Percentiles rank a stretch among this genome's conserved stretches.
These are phyloP conservation scores for Agastache rugosa DNA, from an alignment of 257 asterid species.

Conservation along the genomic window DNA sequence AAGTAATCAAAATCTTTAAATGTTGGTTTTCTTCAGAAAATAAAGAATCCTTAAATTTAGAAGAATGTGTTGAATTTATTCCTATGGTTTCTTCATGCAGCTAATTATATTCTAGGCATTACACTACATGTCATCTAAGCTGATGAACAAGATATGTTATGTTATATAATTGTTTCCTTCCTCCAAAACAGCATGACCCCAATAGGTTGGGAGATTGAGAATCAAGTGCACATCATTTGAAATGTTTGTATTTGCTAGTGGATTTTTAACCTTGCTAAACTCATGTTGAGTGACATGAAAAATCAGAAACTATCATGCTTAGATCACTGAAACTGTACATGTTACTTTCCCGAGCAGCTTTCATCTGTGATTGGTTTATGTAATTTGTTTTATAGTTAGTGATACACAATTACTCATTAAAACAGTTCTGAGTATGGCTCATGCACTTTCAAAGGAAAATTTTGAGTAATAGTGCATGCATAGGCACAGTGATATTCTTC, in stretches of 20 bases:
- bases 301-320: too few relatives aligned
- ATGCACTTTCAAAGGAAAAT: too few relatives aligned
- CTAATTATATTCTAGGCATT: slow-evolving; percentile 21
- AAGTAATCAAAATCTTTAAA: slow-evolving; percentile 1
- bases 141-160: not conserved
- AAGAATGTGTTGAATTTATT: slow-evolving; percentile 14
- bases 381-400: too few relatives aligned
- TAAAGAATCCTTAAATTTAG: not conserved
- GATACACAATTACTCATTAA: too few relatives aligned
- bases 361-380: too few relatives aligned
- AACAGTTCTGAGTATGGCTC: too few relatives aligned
- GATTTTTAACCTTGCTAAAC: not conserved
- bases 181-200: not conserved
- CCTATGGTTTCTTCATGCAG: not conserved
- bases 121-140: slow-evolving; percentile 3
- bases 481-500: slow-evolving; percentile 2
- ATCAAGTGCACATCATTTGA: not conserved
- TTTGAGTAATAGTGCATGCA: slow-evolving; percentile 1
- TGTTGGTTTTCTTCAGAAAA: not conserved
- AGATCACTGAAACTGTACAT: too few relatives aligned
- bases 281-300: too few relatives aligned
- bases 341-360: too few relatives aligned
- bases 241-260: not conserved
- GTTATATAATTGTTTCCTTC: slow-evolving; percentile 3
- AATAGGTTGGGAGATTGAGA: not conserved